These are phyloP conservation scores for Acephala macrosclerotiorum DNA, from an alignment of 2,329 filamentous ascomycete species.

Conservation along the genomic window DNA sequence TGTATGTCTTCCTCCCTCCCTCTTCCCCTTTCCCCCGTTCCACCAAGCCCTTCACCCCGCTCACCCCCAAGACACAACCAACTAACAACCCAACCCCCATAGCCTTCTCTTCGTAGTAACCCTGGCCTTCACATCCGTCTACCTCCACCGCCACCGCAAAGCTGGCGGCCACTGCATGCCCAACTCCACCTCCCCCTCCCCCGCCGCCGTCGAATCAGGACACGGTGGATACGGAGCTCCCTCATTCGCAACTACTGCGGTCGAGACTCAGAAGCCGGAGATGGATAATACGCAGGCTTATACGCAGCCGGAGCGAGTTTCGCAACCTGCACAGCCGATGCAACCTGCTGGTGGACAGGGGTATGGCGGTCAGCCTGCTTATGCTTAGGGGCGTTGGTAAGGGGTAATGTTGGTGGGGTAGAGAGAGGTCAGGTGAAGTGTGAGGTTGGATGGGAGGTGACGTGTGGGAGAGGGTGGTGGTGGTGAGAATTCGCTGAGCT, in stretches of 20 bases:
- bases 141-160: conserved; percentile 30
- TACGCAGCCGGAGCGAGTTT: not conserved
- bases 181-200: not conserved
- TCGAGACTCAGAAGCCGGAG: not conserved
- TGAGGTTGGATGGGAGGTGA: no score
- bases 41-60: not conserved
- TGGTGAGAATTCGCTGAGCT: no score
- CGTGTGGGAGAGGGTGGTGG: no score
- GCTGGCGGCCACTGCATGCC: conserved; percentile 29
- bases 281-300: not conserved
- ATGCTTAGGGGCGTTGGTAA: not conserved
- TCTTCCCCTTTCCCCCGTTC: not conserved
- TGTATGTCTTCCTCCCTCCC: conserved; percentile 24
- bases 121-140: conserved; percentile 21
- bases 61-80: not conserved
- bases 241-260: not conserved
- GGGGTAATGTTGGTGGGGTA: not conserved
- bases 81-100: conserved; percentile 8
- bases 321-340: not conserved
- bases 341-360: not conserved
- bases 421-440: not conserved
- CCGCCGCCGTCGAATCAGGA: not conserved
- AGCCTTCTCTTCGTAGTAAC: conserved; percentile 33
- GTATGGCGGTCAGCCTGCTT: conserved; percentile 3
- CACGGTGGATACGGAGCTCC: not conserved